Evolutionary conservation across 768 basidiomycete species (phyloP).

Genomic region (Boletus reticuloceps): DNA sequence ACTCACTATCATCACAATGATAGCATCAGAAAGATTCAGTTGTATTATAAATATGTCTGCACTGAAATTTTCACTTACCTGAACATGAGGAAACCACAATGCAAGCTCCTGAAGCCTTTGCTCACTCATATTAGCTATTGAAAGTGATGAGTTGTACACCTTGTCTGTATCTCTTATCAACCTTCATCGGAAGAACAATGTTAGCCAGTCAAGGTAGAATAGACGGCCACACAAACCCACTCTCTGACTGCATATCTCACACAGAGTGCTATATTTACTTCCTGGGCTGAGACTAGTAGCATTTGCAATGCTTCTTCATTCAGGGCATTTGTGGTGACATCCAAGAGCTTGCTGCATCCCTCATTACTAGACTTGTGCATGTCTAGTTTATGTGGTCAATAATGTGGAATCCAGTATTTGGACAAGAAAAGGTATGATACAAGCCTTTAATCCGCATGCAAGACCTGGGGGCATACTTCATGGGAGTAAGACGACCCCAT

Average conservation of each 20-base stretch:
- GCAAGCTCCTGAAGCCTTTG: not conserved
- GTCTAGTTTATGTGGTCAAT: not conserved
- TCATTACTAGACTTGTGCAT: not conserved
- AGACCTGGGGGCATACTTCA: not conserved
- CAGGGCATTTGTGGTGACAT: not conserved
- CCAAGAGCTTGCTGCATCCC: not conserved
- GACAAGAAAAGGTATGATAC: too few species aligned
- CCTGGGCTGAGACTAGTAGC: conserved; percentile 2
- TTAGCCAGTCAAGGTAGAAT: too few species aligned
- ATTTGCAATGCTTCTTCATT: not conserved
- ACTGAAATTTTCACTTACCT: not conserved
- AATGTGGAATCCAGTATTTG: not conserved
- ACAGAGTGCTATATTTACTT: conserved; percentile 2
- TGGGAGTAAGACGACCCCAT: not conserved
- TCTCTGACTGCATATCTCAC: not conserved
- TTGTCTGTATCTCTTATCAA: not conserved
- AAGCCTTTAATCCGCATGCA: not conserved
- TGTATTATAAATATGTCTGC: too few species aligned
- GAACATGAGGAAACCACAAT: not conserved
- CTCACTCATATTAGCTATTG: not conserved
- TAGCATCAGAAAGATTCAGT: too few species aligned
- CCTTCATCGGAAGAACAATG: not conserved
- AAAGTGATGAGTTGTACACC: not conserved
- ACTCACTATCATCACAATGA: too few species aligned
- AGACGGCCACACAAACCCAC: not conserved